Conservation (phyloP, 139 green algal species). For the Chlamydomonas schloesseri region DNA sequence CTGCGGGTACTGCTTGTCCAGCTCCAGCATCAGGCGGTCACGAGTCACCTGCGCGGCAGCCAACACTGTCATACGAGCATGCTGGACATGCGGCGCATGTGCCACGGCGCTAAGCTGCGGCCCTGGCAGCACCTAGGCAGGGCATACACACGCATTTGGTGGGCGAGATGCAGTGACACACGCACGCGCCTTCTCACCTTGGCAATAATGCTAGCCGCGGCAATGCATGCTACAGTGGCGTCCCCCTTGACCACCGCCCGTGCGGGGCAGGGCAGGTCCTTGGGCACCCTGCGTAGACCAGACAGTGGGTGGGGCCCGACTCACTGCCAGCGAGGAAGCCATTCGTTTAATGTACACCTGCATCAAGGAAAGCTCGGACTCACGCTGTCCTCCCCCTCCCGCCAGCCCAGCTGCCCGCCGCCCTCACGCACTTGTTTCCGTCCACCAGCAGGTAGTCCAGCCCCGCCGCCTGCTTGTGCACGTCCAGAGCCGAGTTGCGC, state of each 20-base stretch:
- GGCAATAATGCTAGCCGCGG: slow-evolving; percentile 91
- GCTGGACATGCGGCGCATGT: too few species aligned
- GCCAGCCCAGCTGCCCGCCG: too few species aligned
- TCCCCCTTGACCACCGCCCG: slow-evolving; percentile 88
- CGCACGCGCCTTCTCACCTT: too few species aligned
- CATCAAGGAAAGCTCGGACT: too few species aligned
- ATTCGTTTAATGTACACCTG: too few species aligned
- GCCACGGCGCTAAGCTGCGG: too few species aligned
- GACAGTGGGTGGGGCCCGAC: neutral
- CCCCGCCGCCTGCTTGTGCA: neutral
- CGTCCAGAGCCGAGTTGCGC: slow-evolving; percentile 63
- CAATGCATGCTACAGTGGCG: slow-evolving; percentile 80
- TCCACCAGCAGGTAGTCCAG: slow-evolving; percentile 83
- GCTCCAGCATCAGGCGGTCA: slow-evolving; percentile 89
- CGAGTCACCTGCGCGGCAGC: slow-evolving; percentile 74
- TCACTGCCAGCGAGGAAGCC: too few species aligned
- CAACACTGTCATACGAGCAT: too few species aligned
- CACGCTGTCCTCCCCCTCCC: too few species aligned
- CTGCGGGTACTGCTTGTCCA: slow-evolving; percentile 76
- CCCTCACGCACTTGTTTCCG: slow-evolving; percentile 74
- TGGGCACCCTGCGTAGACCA: slow-evolving; percentile 37
- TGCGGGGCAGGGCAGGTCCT: slow-evolving; percentile 39
- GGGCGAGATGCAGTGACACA: too few species aligned
- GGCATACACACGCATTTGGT: too few species aligned
- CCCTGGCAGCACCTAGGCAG: too few species aligned